Base-by-base conservation (phyloP, 1,284 basidiomycete genomes). In the Microbotryum intermedium region DNA sequence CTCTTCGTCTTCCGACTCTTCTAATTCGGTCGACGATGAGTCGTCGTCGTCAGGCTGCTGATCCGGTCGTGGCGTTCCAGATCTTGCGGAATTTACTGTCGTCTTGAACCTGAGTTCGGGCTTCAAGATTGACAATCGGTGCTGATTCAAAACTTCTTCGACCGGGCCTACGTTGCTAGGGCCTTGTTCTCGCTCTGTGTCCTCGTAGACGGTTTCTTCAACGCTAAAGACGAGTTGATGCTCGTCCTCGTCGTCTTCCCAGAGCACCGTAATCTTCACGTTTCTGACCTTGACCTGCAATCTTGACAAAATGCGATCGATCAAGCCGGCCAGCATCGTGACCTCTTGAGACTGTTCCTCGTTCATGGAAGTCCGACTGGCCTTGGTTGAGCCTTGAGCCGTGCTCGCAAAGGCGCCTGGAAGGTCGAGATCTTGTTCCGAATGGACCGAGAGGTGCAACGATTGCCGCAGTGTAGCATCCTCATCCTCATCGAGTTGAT, bases 251-350 rank as follows among this genome's bases (percentile, higher is more conserved):
- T 47, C 52, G 5, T 55, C 58, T 2, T 25, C 50, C 50, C 53
- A 53, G 1, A 52, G 34, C 11, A 87, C 75, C 44, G 88, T 63
- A 45, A 93, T 76, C 62, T 77, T 81, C 42, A 85, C 81, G 68
- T 88, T 83, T 26, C 77, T 73, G 28, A 87, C 86, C 66, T 84
- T 83, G 70, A 90, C 86, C 65, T 88, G 82, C 67, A 97, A 86
- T 61, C 87, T 81, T 10, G 88, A 82, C 16, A 95, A 80, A 4
- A 95, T 77, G 16, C 85, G 81, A 73, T 94, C 90, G 51, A 93
- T 84, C 48, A 94, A 79, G 34, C 83, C 82, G 21, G 91, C 86
- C 71, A 97, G 85, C 50, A 94, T 78, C 2, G 88, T 90, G 21
- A 91, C 85, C 34, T 77, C 78, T 62, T 77, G 75, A 25, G 74